Percentiles rank a stretch among this genome's conserved stretches.
Conservation (phyloP, 2,329 filamentous ascomycete genomes). For the Trichoderma endophyticum region DNA sequence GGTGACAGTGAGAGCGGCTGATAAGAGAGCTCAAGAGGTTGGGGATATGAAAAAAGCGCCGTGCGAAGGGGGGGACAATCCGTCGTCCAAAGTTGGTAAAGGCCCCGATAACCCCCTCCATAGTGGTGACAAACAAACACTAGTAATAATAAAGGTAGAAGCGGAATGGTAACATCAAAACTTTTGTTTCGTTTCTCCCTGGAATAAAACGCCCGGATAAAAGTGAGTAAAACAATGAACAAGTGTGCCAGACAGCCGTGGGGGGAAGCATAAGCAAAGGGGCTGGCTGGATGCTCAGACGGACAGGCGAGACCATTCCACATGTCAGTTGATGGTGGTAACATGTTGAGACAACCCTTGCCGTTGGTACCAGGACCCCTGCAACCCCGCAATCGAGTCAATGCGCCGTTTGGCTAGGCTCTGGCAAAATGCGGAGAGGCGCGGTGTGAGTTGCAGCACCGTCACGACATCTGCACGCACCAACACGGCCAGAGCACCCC, state of each 20-base stretch:
- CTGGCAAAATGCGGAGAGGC: conserved; percentile 17
- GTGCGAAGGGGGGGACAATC: background rate
- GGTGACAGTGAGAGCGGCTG: conserved; percentile 5
- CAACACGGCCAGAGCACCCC: background rate
- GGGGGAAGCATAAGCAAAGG: background rate
- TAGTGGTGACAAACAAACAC: background rate
- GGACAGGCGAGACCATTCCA: background rate
- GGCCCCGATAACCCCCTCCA: background rate
- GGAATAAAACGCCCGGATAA: background rate
- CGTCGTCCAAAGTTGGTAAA: background rate
- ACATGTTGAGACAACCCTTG: conserved; percentile 1
- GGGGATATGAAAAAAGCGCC: background rate
- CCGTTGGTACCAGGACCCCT: conserved; percentile 20
- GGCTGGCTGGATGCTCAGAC: background rate
- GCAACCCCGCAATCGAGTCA: conserved; percentile 27
- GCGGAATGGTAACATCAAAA: conserved; percentile 3
- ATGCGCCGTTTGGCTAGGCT: conserved; percentile 10
- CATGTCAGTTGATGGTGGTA: conserved; percentile 5
- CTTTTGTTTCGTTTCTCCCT: conserved; percentile 1
- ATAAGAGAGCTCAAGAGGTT: conserved; percentile 6
- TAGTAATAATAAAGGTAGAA: background rate
- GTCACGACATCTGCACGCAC: conserved; percentile 12
- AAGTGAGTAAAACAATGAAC: background rate
- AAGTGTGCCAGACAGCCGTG: background rate
- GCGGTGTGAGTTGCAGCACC: conserved; percentile 8